Conservation (phyloP, 306 rosid genomes). For the Sphenostylis stenocarpa region DNA sequence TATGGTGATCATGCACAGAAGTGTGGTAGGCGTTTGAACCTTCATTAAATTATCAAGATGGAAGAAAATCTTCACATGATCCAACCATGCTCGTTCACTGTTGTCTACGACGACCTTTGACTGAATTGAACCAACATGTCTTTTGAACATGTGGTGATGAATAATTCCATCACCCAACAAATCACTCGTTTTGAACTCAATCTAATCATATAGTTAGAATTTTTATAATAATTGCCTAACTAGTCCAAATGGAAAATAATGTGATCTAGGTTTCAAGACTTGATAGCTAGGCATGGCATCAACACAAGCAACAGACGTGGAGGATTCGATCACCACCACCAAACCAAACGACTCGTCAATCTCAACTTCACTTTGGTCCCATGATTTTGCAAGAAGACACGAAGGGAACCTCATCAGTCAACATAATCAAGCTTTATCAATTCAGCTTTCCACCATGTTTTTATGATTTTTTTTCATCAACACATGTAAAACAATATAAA, state of each 20-base stretch:
- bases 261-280: background rate
- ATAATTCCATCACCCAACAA: too few relatives aligned
- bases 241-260: background rate
- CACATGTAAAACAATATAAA: too few relatives aligned
- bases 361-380: background rate
- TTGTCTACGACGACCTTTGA: background rate
- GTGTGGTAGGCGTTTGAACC: background rate
- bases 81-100: too few relatives aligned
- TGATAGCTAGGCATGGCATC: background rate
- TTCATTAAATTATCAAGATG: too few relatives aligned
- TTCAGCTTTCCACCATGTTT: background rate
- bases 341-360: background rate
- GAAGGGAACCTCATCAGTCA: background rate
- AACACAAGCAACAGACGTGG: conserved; percentile 20
- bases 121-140: background rate
- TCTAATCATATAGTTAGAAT: background rate
- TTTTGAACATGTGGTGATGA: too few relatives aligned
- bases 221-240: background rate
- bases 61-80: too few relatives aligned
- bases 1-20: background rate
- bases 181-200: background rate
- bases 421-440: background rate
- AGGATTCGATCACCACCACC: conserved; percentile 19
- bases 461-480: too few relatives aligned
- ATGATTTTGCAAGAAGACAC: background rate